These are phyloP conservation scores for Pseudogymnoascus sp. DNA, from an alignment of 2,329 filamentous ascomycete species.

Conservation along the genomic window DNA sequence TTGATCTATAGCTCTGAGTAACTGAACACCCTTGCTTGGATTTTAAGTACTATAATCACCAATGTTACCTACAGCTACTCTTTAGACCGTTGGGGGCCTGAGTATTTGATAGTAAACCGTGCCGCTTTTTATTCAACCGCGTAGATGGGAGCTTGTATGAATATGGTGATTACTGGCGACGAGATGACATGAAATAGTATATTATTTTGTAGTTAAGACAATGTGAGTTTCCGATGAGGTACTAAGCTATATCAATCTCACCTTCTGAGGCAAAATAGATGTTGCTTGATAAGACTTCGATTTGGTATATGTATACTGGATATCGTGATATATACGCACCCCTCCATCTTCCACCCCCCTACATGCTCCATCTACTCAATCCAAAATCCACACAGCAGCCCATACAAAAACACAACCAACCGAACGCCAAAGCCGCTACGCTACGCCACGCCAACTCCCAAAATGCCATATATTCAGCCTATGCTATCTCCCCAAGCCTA, in stretches of 20 bases:
- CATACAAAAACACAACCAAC: not conserved
- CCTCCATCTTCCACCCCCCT: not conserved
- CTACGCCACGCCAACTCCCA: not conserved
- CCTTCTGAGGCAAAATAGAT: not conserved
- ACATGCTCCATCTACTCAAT: not conserved
- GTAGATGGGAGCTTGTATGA: too few relatives aligned
- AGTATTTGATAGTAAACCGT: too few relatives aligned
- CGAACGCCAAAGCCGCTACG: not conserved
- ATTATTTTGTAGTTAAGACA: not conserved
- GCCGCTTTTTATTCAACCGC: too few relatives aligned
- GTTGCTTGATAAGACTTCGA: not conserved
- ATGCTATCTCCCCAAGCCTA: conserved; percentile 7
- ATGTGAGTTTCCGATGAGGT: too few relatives aligned
- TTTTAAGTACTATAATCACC: too few relatives aligned
- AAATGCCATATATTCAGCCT: not conserved
- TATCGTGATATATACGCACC: not conserved
- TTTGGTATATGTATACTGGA: not conserved
- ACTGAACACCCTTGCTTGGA: too few relatives aligned
- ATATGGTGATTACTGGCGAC: too few relatives aligned
- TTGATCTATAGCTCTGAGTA: too few relatives aligned
- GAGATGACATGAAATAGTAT: not conserved
- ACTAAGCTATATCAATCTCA: not conserved
- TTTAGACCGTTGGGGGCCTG: too few relatives aligned
- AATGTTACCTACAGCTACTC: too few relatives aligned
- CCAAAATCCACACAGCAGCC: not conserved